Percentiles rank a stretch among this genome's conserved stretches.
Conservation (phyloP, 148 eudicot genomes). For the Linanthus parryae region DNA sequence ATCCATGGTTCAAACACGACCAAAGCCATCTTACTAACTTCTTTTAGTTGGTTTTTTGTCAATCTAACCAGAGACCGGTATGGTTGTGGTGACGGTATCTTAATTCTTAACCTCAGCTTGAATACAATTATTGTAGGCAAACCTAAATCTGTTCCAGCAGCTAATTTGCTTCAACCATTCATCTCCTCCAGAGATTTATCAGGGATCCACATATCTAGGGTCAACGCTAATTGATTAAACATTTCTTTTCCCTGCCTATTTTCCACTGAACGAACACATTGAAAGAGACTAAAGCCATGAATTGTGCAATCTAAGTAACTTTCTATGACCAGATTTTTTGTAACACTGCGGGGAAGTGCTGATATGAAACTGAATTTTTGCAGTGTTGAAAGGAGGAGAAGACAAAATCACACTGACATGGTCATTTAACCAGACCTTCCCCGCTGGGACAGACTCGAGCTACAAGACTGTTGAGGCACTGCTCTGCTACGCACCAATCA, state of each 20-base stretch:
- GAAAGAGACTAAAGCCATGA: no score
- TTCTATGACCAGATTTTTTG: neutral
- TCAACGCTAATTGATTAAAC: neutral
- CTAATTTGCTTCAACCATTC: no score
- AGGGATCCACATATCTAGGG: neutral
- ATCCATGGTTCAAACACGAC: neutral
- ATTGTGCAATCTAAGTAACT: neutral
- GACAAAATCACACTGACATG: conserved; percentile 44
- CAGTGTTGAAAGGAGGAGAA: conserved; percentile 41
- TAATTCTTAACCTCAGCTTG: no score
- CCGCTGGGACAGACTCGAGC: conserved; percentile 23
- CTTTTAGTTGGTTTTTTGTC: neutral
- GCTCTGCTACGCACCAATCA: conserved; percentile 58
- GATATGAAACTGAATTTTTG: neutral
- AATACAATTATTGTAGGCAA: no score
- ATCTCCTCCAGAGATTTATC: neutral
- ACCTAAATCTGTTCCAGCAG: no score
- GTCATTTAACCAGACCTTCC: conserved; percentile 26
- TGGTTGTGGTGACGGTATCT: no score
- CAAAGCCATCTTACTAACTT: neutral
- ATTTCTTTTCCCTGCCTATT: neutral
- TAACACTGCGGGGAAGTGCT: no score
- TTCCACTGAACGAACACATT: no score
- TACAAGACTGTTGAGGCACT: conserved; percentile 52
- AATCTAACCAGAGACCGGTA: no score